These are phyloP conservation scores for Vitrella brassicaformis DNA, from an alignment of 73 alveolate genomes.

Conservation along the genomic window DNA sequence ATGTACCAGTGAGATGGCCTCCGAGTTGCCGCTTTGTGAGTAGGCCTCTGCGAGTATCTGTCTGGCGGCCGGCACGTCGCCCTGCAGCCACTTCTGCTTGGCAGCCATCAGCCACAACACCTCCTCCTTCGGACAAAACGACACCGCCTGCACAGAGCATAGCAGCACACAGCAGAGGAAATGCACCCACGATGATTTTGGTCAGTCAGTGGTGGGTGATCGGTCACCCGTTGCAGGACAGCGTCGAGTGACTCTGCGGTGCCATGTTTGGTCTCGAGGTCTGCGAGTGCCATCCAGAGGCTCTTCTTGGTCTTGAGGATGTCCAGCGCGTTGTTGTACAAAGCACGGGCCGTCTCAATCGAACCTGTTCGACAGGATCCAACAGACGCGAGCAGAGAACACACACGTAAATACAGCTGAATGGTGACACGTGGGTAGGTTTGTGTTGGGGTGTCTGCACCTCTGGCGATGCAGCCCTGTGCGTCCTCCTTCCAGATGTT, in stretches of 20 bases:
- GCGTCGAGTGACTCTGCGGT: conserved; percentile 39
- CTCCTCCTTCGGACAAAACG: conserved; percentile 32
- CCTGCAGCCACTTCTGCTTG: conserved; percentile 48
- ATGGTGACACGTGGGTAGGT: no score
- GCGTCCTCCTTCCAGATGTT: neutral
- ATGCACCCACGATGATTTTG: neutral
- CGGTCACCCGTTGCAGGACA: conserved; percentile 22
- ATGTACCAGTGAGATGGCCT: no score
- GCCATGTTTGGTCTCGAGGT: conserved; percentile 47
- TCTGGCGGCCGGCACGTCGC: conserved; percentile 40
- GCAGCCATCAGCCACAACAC: conserved; percentile 55
- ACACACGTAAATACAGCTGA: no score
- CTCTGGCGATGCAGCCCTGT: neutral
- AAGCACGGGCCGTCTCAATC: conserved; percentile 44
- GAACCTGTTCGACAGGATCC: no score
- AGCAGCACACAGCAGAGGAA: neutral
- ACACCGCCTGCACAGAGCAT: conserved; percentile 11
- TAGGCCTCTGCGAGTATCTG: conserved; percentile 45
- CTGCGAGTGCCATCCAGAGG: conserved; percentile 35
- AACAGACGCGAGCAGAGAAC: no score
- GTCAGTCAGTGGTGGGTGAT: conserved; percentile 2
- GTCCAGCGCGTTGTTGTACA: conserved; percentile 41
- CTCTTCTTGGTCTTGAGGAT: conserved; percentile 49
- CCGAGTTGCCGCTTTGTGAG: conserved; percentile 38
- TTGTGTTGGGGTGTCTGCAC: no score